Evolutionary conservation across 2,329 filamentous ascomycete species (phyloP).

Genomic region (Sporothrix sp.): DNA sequence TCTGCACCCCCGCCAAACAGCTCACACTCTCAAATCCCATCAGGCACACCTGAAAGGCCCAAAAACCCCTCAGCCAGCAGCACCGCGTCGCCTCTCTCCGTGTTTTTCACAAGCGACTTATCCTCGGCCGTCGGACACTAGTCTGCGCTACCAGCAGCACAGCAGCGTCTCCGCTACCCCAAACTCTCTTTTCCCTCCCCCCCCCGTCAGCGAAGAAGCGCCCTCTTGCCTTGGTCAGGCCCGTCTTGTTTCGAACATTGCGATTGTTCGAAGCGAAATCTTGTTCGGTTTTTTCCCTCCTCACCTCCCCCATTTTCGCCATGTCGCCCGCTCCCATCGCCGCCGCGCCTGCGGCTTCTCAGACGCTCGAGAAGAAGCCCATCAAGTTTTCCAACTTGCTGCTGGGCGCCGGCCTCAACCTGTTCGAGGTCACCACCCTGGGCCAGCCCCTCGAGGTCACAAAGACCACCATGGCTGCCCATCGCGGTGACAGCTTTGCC

Average conservation of each 20-base stretch:
- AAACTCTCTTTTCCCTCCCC: conserved; percentile 10
- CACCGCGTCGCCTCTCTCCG: neutral
- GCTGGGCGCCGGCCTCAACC: conserved; percentile 84
- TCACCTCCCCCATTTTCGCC: conserved; percentile 31
- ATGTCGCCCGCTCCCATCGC: conserved; percentile 52
- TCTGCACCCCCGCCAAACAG: too few relatives aligned
- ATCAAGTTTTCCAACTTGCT: conserved; percentile 99
- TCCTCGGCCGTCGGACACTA: conserved; percentile 15
- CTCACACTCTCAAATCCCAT: too few relatives aligned
- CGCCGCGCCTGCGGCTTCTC: conserved; percentile 39
- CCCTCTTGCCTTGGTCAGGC: conserved; percentile 97
- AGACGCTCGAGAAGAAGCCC: conserved; percentile 89
- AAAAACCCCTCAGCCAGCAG: conserved; percentile 3
- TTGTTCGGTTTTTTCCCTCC: neutral
- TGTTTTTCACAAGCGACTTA: neutral
- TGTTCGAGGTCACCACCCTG: conserved; percentile 73
- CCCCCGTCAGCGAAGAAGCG: conserved; percentile 63
- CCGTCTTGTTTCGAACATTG: conserved; percentile 29
- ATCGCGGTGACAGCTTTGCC: conserved; percentile 79
- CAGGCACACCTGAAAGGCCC: too few relatives aligned
- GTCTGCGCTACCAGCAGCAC: conserved; percentile 7
- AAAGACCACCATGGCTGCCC: conserved; percentile 99
- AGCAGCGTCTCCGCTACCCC: conserved; percentile 11
- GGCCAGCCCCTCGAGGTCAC: conserved; percentile 87
- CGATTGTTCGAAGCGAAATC: conserved; percentile 9